Conservation (phyloP, 176 grass and related monocot genomes). For the Puccinellia tenuiflora region DNA sequence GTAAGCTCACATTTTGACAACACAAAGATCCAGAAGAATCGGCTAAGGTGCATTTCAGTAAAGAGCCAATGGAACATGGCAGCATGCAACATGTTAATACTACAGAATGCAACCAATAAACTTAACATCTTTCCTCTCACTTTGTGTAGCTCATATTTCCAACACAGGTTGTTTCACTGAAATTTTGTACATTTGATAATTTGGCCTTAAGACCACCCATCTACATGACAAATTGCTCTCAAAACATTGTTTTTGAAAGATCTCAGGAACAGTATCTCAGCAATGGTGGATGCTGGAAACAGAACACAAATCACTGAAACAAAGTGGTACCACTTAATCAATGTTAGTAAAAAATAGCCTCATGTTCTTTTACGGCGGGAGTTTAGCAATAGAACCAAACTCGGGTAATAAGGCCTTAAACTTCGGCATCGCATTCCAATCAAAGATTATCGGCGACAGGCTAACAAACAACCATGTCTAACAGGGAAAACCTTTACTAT, state of each 20-base stretch:
- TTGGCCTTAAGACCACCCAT: background rate
- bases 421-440: too few species aligned
- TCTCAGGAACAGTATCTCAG: background rate
- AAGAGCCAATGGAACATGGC: background rate
- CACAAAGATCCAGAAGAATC: background rate
- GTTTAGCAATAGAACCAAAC: background rate
- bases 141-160: background rate
- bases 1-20: background rate
- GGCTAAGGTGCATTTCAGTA: background rate
- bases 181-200: background rate
- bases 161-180: background rate
- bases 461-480: background rate
- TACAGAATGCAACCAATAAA: background rate
- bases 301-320: background rate
- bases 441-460: background rate
- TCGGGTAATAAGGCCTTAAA: background rate
- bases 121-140: background rate
- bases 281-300: background rate
- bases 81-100: slow-evolving; percentile 5
- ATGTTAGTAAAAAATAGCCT: too few species aligned
- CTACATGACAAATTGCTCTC: background rate
- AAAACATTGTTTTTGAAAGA: background rate
- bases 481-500: background rate
- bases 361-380: background rate
- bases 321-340: background rate